Conservation (phyloP, 2,329 filamentous ascomycete species). For the Metarhizium humberi region DNA sequence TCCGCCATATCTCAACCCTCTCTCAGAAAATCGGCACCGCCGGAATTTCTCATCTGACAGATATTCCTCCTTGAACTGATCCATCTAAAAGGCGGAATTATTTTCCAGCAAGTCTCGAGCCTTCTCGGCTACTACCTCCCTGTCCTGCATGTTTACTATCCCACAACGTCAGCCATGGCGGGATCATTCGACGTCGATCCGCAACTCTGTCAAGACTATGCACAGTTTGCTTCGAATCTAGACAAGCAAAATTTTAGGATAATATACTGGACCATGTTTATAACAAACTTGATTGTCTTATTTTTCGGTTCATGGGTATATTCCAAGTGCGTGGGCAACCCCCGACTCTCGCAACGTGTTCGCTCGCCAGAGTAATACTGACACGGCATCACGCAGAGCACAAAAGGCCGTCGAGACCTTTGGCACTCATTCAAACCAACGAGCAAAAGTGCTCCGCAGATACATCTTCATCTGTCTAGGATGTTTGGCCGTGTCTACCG, state of each 20-base stretch:
- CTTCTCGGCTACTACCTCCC: too few relatives aligned
- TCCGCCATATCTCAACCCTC: too few relatives aligned
- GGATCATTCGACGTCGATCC: slow-evolving; percentile 11
- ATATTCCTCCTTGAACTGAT: too few relatives aligned
- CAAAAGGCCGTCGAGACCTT: slow-evolving; percentile 28
- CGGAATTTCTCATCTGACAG: too few relatives aligned
- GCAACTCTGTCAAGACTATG: slow-evolving; percentile 29
- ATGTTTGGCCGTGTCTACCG: slow-evolving; percentile 35
- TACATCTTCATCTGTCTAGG: slow-evolving; percentile 34
- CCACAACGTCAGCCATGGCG: neutral
- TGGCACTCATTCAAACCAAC: slow-evolving; percentile 19
- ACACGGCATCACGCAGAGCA: slow-evolving; percentile 14
- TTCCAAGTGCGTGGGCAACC: slow-evolving; percentile 22
- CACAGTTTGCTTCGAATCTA: slow-evolving; percentile 33
- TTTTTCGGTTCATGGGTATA: slow-evolving; percentile 34
- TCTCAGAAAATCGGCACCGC: too few relatives aligned
- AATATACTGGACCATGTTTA: slow-evolving; percentile 38
- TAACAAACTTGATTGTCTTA: slow-evolving; percentile 32
- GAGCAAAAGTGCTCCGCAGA: slow-evolving; percentile 26
- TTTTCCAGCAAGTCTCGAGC: too few relatives aligned
- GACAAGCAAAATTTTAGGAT: slow-evolving; percentile 32
- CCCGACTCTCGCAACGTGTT: neutral
- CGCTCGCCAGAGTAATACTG: neutral
- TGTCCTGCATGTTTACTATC: neutral
- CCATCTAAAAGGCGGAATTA: too few relatives aligned